Evolutionary conservation across 2,329 filamentous ascomycete genomes (phyloP), one percentile per base, ranked within the genome.

Genomic region (Scedosporium boydii): DNA sequence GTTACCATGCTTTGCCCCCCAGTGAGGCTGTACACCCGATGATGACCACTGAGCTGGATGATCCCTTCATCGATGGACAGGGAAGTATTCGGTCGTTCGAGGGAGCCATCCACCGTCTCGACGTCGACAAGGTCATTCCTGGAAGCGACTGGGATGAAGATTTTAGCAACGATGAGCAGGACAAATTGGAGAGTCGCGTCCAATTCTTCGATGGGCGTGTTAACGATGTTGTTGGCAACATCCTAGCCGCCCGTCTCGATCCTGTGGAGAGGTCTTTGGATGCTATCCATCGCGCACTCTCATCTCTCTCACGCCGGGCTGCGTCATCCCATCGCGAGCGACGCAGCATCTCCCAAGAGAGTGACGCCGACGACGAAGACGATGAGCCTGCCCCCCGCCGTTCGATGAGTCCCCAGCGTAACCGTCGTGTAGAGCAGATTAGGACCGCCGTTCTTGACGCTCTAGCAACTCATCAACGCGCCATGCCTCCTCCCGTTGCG

Each of bases 361-460:
- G 93, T 71, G 95, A 98, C 75, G 93, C 95, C 10, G 93, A 98
- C 72, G 93, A 96, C 65, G 92, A 96, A 70, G 93, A 96, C 67
- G 92, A 96, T 23, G 90, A 87, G 63, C 82, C 85, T 62, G 65
- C 76, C 64, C 76, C 80, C 65, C 81, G 85, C 71, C 87, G 90
- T 60, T 89, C 89, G 5, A 81, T 87, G 67, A 97, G 93, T 67
- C 91, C 92, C 18, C 83, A 85, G 63, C 84, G 87, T 65, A 91
- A 96, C 70, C 87, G 87, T 68, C 91, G 86, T 68, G 74, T 93
- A 68, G 92, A 97, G 63, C 91, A 93, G 72, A 91, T 99, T 66
- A 88, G 87, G 61, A 78, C 79, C 26, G 84, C 85, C 53, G 82
- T 93, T 27, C 76, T 87, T 61, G 93, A 98, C 67, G 91, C 89